These are phyloP conservation scores for Chimonanthus praecox DNA, from an alignment of 164 flowering plant genomes.

Conservation along the genomic window DNA sequence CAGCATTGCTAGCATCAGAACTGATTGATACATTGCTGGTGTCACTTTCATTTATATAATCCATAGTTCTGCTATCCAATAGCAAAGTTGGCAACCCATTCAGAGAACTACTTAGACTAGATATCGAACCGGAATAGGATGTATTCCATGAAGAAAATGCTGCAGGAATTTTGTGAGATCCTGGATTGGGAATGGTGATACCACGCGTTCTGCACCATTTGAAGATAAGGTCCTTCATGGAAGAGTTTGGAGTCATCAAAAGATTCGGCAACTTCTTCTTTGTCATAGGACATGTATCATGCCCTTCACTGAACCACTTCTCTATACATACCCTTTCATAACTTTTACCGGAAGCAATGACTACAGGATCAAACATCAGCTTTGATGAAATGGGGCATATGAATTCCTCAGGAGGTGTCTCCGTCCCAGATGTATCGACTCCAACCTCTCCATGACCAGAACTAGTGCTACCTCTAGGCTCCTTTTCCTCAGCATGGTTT, in stretches of 20 bases:
- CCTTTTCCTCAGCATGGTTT: conserved; percentile 9
- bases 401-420: conserved; percentile 54
- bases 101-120: conserved; percentile 48
- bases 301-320: conserved; percentile 81
- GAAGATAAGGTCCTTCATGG: conserved; percentile 52
- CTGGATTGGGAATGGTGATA: conserved; percentile 19
- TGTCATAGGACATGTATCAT: conserved; percentile 71
- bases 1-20: conserved; percentile 30
- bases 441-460: conserved; percentile 14
- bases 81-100: conserved; percentile 26
- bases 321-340: conserved; percentile 77
- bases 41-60: conserved; percentile 31
- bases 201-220: conserved; percentile 55
- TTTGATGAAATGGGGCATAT: conserved; percentile 61
- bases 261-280: conserved; percentile 34
- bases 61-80: not conserved
- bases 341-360: conserved; percentile 81
- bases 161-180: conserved; percentile 14
- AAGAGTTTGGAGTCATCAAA: conserved; percentile 45
- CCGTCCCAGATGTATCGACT: conserved; percentile 12
- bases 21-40: conserved; percentile 47
- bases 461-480: conserved; percentile 13
- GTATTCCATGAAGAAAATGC: conserved; percentile 9
- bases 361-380: conserved; percentile 82
- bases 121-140: conserved; percentile 19